These are phyloP conservation scores for Cryphonectria japonica DNA, from an alignment of 2,329 filamentous ascomycete species.

Conservation along the genomic window DNA sequence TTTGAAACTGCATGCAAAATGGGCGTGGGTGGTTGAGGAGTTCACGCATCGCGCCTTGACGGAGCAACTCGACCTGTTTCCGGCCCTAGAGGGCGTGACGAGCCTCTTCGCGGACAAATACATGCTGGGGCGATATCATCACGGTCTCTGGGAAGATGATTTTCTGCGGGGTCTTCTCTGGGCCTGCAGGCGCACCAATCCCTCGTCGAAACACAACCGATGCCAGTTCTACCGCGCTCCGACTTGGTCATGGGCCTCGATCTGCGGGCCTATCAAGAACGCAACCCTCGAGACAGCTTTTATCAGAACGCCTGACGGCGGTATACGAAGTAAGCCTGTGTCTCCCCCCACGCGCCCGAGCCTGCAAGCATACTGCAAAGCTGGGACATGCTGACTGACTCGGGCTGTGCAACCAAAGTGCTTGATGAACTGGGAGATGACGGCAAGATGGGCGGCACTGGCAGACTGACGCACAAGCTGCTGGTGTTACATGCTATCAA, in stretches of 20 bases:
- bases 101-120: constrained; percentile 5
- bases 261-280: constrained; percentile 1
- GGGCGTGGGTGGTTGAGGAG: constrained; percentile 1
- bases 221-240: constrained; percentile 4
- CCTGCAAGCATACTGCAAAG: not conserved
- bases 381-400: not conserved
- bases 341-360: too few species aligned
- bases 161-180: constrained; percentile 7
- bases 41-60: constrained; percentile 1
- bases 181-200: not conserved
- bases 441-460: not conserved
- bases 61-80: not conserved
- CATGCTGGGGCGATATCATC: not conserved
- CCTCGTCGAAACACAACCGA: not conserved
- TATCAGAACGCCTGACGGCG: not conserved
- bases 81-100: constrained; percentile 1
- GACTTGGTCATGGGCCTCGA: constrained; percentile 8
- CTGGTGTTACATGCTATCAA: constrained; percentile 4
- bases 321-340: not conserved
- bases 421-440: constrained; percentile 6
- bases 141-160: constrained; percentile 1
- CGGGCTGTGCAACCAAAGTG: not conserved
- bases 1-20: constrained; percentile 5
- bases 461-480: constrained; percentile 1
- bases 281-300: not conserved